Evolutionary conservation across 495 filamentous ascomycete species (phyloP).

Genomic region (Lasiosphaeria hispida): DNA sequence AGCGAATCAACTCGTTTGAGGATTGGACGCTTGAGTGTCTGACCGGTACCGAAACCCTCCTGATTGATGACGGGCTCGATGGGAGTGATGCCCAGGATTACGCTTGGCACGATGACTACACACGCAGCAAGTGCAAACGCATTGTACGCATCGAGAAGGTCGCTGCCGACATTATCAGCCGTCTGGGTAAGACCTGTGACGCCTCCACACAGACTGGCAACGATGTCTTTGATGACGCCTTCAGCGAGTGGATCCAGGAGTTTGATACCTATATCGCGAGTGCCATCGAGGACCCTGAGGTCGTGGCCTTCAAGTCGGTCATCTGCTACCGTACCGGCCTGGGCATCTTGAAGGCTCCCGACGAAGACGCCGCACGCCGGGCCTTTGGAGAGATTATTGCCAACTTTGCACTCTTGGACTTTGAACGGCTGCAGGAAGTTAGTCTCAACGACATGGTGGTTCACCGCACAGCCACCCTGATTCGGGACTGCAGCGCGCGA

Average conservation of each 20-base stretch:
- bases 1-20: conserved; percentile 53
- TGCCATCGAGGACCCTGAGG: conserved; percentile 60
- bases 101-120: conserved; percentile 69
- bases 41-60: conserved; percentile 68
- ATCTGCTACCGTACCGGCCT: conserved; percentile 83
- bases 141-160: conserved; percentile 84
- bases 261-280: conserved; percentile 46
- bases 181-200: conserved; percentile 34
- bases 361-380: conserved; percentile 23
- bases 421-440: conserved; percentile 57
- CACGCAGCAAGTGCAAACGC: conserved; percentile 60
- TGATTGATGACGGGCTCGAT: conserved; percentile 77
- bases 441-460: conserved; percentile 66
- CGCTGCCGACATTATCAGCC: conserved; percentile 61
- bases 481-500: conserved; percentile 37
- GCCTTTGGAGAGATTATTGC: conserved; percentile 31
- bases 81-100: conserved; percentile 57
- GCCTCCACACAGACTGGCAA: conserved; percentile 8
- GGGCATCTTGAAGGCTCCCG: conserved; percentile 41
- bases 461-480: conserved; percentile 49
- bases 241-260: conserved; percentile 30
- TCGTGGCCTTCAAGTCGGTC: conserved; percentile 83
- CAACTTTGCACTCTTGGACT: conserved; percentile 22
- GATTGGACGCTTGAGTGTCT: conserved; percentile 64
- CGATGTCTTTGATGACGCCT: conserved; percentile 27